Evolutionary conservation across 768 basidiomycete genomes (phyloP), one percentile per base, ranked within the genome.

Genomic region (Phanerodontia chrysosporium): DNA sequence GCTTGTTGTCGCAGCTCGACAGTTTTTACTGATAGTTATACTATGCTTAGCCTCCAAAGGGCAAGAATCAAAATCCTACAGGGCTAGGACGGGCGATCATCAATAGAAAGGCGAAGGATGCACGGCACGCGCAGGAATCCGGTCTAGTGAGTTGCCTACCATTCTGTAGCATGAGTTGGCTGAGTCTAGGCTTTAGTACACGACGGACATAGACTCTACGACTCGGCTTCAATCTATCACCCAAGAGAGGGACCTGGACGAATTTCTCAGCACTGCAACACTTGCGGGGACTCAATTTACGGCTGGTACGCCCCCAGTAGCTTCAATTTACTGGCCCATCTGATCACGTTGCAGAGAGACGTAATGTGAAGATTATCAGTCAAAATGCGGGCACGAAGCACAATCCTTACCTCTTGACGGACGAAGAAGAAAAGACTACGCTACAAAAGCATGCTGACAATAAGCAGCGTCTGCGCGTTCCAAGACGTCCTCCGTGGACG

Each of bases 61-160:
- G 78, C 44, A 82, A 77, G 70, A 82, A 85, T 65, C 78, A 69
- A 18, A 90, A 91, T 70, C 78, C 86, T 0, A 88, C 87, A 62
- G 97, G 97, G 14, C 80, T 99, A 27, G 97, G 97, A 32, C 83
- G 92, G 60, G 95, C 97, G 27, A 93, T 99, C 69, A 97, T 98
- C 70, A 98, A 99, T 67, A 86, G 85, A 64, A 87, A 89, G 74
- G 82, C 82, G 18, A 90, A 91, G 70, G 91, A 92, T 76, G 87
- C 88, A 29, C 79, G 79, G 44, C 75, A 72, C 64, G 74, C 74
- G 59, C 77, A 83, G 55, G 83, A 83, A 66, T 84, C 90, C 18
- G 84, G 84, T 55, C 75, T 92, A 61, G 90, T 92, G 67, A 62
- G 86, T 72, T 35, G 55, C 10, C 21, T 42, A 13, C 8, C 16